These are phyloP conservation scores for Cryptosporidium parvum DNA, from an alignment of 169 alveolate genomes.

Conservation along the genomic window DNA sequence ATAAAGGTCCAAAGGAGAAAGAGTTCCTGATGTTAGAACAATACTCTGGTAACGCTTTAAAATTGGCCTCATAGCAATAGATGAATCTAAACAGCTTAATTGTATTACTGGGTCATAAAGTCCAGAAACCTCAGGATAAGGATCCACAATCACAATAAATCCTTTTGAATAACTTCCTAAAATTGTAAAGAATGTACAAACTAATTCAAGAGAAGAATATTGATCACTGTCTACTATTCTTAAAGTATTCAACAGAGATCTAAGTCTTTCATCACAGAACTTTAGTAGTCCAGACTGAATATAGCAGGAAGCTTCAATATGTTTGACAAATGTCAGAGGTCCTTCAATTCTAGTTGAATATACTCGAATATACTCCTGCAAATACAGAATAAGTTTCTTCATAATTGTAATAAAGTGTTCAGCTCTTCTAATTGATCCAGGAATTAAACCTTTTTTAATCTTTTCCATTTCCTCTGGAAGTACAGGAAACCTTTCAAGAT, in stretches of 20 bases:
- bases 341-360: conserved; percentile 91
- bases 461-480: conserved; percentile 84
- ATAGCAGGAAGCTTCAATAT: conserved; percentile 82
- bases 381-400: conserved; percentile 90
- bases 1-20: conserved; percentile 96
- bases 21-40: conserved; percentile 96
- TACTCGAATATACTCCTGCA: conserved; percentile 89
- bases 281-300: conserved; percentile 86
- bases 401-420: conserved; percentile 92
- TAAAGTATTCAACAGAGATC: conserved; percentile 83
- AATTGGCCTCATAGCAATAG: conserved; percentile 95
- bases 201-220: conserved; percentile 82
- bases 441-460: conserved; percentile 84
- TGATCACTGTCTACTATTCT: conserved; percentile 81
- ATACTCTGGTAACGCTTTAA: conserved; percentile 91
- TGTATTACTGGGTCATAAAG: conserved; percentile 94
- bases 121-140: conserved; percentile 95
- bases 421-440: conserved; percentile 94
- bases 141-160: conserved; percentile 94
- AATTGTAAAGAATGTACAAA: conserved; percentile 93
- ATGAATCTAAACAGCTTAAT: conserved; percentile 95
- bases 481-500: conserved; percentile 86
- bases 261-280: conserved; percentile 84
- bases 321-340: conserved; percentile 91
- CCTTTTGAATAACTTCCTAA: conserved; percentile 95